Conservation (phyloP, 2,329 filamentous ascomycete genomes). For the Paecilomyces fulvus region DNA sequence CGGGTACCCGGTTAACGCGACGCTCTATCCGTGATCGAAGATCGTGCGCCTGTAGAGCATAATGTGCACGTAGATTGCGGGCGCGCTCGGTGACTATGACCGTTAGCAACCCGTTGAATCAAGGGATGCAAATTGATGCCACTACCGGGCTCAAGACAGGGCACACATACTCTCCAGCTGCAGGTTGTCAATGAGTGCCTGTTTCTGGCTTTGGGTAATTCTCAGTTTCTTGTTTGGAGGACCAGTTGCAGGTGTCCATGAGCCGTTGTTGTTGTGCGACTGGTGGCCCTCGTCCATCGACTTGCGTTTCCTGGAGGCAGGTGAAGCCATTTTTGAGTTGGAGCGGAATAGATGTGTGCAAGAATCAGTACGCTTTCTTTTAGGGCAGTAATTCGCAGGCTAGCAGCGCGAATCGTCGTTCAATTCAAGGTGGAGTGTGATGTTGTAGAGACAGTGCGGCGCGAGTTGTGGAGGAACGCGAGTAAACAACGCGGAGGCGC, state of each 20-base stretch:
- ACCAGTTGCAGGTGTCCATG: constrained; percentile 41
- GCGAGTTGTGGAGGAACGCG: not conserved
- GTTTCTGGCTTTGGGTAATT: constrained; percentile 66
- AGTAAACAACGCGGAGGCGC: constrained; percentile 2
- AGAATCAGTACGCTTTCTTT: not conserved
- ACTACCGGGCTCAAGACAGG: constrained; percentile 1
- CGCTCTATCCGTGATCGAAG: constrained; percentile 81
- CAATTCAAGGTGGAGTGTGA: not conserved
- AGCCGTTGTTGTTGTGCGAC: constrained; percentile 39
- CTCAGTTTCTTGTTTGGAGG: constrained; percentile 56
- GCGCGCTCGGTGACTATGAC: constrained; percentile 67
- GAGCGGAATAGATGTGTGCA: not conserved
- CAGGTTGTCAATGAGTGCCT: constrained; percentile 78
- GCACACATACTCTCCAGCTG: constrained; percentile 70
- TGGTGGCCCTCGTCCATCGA: constrained; percentile 26
- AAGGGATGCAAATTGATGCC: constrained; percentile 7
- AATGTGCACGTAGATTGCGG: constrained; percentile 79
- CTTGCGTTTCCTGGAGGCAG: constrained; percentile 29
- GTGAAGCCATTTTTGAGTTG: constrained; percentile 26
- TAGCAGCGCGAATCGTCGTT: not conserved
- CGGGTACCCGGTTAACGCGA: constrained; percentile 85
- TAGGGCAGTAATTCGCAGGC: not conserved
- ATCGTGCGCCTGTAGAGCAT: constrained; percentile 77
- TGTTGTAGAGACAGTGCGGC: not conserved
- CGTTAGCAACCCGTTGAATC: constrained; percentile 7